These are phyloP conservation scores for Dactylonectria macrodidyma DNA, from an alignment of 2,329 filamentous ascomycete genomes.

Conservation along the genomic window DNA sequence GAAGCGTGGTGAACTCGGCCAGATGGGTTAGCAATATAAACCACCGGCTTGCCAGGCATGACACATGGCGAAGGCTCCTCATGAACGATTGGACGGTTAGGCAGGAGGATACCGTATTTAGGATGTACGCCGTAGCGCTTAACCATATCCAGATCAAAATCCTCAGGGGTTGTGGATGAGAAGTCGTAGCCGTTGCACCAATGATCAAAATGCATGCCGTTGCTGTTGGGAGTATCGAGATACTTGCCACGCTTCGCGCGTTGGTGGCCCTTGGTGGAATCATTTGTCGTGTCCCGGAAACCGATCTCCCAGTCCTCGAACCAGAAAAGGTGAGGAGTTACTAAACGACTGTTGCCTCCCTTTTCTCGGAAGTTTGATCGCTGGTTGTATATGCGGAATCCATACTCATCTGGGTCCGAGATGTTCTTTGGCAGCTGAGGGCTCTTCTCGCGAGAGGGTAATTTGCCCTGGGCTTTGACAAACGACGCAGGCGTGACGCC, in stretches of 20 bases:
- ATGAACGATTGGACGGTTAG: conserved; percentile 61
- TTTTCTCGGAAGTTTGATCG: conserved; percentile 58
- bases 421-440: conserved; percentile 57
- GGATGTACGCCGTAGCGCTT: conserved; percentile 67
- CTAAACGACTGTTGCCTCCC: conserved; percentile 68
- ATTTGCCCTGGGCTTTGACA: conserved; percentile 47
- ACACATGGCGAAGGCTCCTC: conserved; percentile 58
- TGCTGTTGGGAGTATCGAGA: conserved; percentile 67
- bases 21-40: conserved; percentile 63
- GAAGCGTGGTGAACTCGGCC: conserved; percentile 66
- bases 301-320: conserved; percentile 71
- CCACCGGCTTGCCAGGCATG: conserved; percentile 63
- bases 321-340: conserved; percentile 62
- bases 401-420: conserved; percentile 66
- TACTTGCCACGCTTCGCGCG: conserved; percentile 68
- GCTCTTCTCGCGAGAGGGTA: conserved; percentile 55
- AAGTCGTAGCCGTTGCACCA: conserved; percentile 68
- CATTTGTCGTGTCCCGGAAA: conserved; percentile 72
- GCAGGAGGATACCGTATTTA: conserved; percentile 67
- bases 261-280: conserved; percentile 67
- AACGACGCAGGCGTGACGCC: conserved; percentile 44
- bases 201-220: conserved; percentile 68
- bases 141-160: conserved; percentile 67
- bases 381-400: conserved; percentile 62
- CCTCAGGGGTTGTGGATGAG: conserved; percentile 62